Evolutionary conservation across 345 rosid genomes (phyloP), one percentile per base, ranked within the genome.

Genomic region (Conringia planisiliqua): DNA sequence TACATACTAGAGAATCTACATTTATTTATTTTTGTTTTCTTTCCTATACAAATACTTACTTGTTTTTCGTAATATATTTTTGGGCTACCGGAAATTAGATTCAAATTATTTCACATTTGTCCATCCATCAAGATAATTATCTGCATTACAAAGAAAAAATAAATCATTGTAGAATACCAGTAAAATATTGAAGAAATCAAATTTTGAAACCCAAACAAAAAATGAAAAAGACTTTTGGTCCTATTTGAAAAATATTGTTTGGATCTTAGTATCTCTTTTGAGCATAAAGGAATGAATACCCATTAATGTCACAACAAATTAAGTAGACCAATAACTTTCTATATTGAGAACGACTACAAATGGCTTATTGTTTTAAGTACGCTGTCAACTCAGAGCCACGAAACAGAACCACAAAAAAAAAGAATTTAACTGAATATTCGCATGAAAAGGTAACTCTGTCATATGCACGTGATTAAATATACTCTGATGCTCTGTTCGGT

Each of bases 341-440:
- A 76, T 24, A 24, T 43, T 16, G 65, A 69, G 75, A 62, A 70
- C 6, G 50, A 62, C 78, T 33, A 39, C 2, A 51, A 74, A 16
- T 62, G 14, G 64, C 46, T 30, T 68, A 22, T 68, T 22, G 48
- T 27, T 56, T 56, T 40, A 35, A 29, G 36, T 51, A 68, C 40
- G 57, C 8, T 68, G 74, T 51, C 69, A 68, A 68, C 48, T 75
- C 30, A 14, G 12, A n/a, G 38, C 5, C 51, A 3, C 35, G 50
- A n/a, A 74, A 44, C n/a, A n/a, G n/a, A n/a, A n/a, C n/a, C n/a
- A 32, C 35, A 32, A 32, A 32, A 36, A 5, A 57, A 14, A 50
- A 39, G 57, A 52, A 62, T 68, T 42, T 61, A 62, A 43, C 59
- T 30, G 58, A 62, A 69, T 62, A 69, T 62, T 69, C 70, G 13